A percentile compares a stretch with the other conserved stretches of the same genome.
phyloP scores from a whole-genome alignment of 1,139 yeast species.

The Geotrichum restrictum region DNA sequence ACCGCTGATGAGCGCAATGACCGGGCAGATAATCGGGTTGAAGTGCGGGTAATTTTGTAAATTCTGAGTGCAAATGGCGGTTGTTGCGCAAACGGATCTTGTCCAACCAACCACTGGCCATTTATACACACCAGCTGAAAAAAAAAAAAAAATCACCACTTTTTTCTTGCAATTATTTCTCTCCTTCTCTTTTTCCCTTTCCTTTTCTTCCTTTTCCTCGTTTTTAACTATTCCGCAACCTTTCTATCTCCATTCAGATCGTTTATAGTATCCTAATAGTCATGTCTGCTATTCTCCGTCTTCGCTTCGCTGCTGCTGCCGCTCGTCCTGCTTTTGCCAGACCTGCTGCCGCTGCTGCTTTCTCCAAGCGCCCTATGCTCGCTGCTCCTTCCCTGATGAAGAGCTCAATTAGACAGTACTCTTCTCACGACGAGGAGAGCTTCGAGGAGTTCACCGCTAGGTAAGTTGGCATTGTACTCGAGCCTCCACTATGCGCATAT shows the following conservation, averaged over 20 bases:
- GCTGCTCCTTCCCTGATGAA: constrained; percentile 29
- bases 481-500: not conserved
- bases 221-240: constrained; percentile 14
- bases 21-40: too few species aligned
- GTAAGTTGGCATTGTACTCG: constrained; percentile 29
- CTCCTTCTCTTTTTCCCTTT: constrained; percentile 1
- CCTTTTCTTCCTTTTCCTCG: constrained; percentile 1
- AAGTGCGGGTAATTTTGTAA: too few species aligned
- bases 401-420: constrained; percentile 53
- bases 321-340: constrained; percentile 26
- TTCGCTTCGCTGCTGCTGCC: constrained; percentile 25
- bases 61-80: too few species aligned
- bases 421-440: constrained; percentile 78
- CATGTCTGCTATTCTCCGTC: constrained; percentile 25
- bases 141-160: constrained; percentile 6
- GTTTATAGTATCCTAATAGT: constrained; percentile 3
- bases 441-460: constrained; percentile 86
- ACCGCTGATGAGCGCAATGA: too few species aligned
- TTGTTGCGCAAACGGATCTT: too few species aligned
- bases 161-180: not conserved
- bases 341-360: constrained; percentile 23
- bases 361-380: constrained; percentile 34
- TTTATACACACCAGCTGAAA: constrained; percentile 13
- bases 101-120: constrained; percentile 18
- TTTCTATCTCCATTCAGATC: constrained; percentile 10